These are phyloP conservation scores for Coprinellus micaceus DNA, from an alignment of 768 basidiomycete species.

Conservation along the genomic window DNA sequence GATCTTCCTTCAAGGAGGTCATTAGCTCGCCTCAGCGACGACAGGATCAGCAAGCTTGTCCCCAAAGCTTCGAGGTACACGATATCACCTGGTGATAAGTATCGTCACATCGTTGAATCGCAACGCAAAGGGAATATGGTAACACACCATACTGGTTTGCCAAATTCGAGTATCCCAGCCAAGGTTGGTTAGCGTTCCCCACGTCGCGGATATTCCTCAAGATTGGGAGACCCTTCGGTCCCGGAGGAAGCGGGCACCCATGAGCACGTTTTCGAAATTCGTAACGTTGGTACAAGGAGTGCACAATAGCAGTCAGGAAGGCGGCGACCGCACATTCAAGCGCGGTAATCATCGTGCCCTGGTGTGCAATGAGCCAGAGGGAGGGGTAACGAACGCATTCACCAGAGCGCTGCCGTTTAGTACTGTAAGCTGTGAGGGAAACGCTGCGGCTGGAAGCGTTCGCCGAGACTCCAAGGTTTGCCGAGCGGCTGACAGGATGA, in stretches of 20 bases:
- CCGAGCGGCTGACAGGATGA: no score
- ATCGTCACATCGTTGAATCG: not conserved
- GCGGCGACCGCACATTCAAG: no score
- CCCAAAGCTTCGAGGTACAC: slow-evolving; percentile 7
- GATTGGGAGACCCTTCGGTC: slow-evolving; percentile 16
- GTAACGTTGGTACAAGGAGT: not conserved
- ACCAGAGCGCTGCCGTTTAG: no score
- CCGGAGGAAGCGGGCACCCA: slow-evolving; percentile 13
- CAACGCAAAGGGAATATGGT: not conserved
- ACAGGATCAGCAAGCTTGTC: slow-evolving; percentile 8
- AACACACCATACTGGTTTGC: slow-evolving; percentile 18
- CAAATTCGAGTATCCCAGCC: slow-evolving; percentile 19
- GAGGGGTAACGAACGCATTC: no score
- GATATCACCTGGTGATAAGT: slow-evolving; percentile 6
- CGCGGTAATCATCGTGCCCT: no score
- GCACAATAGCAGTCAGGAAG: not conserved
- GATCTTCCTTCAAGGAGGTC: slow-evolving; percentile 16
- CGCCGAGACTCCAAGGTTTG: no score
- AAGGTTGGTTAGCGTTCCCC: slow-evolving; percentile 13
- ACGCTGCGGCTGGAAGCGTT: no score
- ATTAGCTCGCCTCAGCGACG: slow-evolving; percentile 5
- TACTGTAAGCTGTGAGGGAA: no score
- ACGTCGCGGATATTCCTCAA: slow-evolving; percentile 18
- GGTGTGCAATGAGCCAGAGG: no score
- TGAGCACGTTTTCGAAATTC: not conserved